phyloP scores from a whole-genome alignment of 148 eudicot genomes.

The Silene uniflora region DNA sequence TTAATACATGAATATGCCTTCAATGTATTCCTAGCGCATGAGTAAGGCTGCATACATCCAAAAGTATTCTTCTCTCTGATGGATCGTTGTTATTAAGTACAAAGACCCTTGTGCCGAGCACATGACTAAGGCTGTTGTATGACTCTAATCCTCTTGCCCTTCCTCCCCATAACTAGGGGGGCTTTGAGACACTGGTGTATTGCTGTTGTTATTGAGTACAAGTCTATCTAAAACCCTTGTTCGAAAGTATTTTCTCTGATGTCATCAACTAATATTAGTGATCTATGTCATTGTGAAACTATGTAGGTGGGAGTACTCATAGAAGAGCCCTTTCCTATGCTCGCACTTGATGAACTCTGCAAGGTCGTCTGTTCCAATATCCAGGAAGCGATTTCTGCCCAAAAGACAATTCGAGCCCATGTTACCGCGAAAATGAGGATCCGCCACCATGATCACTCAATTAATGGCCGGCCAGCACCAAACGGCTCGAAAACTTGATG shows the following conservation, averaged over 20 bases:
- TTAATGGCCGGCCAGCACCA: constrained; percentile 66
- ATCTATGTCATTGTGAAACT: constrained; percentile 3
- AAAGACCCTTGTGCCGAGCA: too few species aligned
- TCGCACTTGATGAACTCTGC: constrained; percentile 88
- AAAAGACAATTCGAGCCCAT: constrained; percentile 45
- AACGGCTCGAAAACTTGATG: constrained; percentile 24
- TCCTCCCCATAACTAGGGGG: too few species aligned
- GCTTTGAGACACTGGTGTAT: too few species aligned
- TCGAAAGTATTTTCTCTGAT: neutral
- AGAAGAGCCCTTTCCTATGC: constrained; percentile 96
- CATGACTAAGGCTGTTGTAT: too few species aligned
- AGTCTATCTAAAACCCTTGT: too few species aligned
- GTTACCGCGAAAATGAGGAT: constrained; percentile 48
- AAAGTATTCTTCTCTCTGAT: too few species aligned
- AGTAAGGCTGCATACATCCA: too few species aligned
- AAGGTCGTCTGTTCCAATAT: constrained; percentile 42
- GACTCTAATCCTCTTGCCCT: too few species aligned
- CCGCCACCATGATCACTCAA: constrained; percentile 34
- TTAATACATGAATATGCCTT: too few species aligned
- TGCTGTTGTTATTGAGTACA: too few species aligned
- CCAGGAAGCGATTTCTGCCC: constrained; percentile 49
- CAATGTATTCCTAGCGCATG: too few species aligned
- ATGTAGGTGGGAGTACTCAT: constrained; percentile 93
- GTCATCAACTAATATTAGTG: neutral
- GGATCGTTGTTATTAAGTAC: too few species aligned